Base-by-base conservation (phyloP, 352 stramenopile genomes). In the Globisporangium nagaii region DNA sequence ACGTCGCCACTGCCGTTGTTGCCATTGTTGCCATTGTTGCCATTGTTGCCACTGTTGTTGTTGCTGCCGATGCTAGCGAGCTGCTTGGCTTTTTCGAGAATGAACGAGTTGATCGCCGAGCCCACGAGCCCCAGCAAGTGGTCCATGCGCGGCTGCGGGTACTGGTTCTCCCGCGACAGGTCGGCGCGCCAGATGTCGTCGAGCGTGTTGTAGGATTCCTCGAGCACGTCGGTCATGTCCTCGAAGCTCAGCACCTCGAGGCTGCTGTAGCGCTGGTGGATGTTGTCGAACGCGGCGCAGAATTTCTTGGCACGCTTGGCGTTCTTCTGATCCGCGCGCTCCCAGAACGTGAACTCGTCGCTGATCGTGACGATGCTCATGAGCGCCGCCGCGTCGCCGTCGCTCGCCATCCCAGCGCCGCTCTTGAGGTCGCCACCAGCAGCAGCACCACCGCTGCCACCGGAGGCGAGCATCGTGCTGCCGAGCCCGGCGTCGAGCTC, bases 261-360 rank as follows among this genome's bases (percentile, higher is more conserved):
- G 9, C 68, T 68, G 15, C 67, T 70, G 62, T 88, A 96, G 12
- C 80, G 66, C 62, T 90, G 71, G n/a, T 91, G 72, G 30, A 96
- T 73, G 11, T 81, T 85, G 49, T 97, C 86, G 39, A 96, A 90
- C 0, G 75, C 70, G 7, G 70, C 78, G 24, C 60, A 77, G 50
- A 96, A 90, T 56, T 93, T 92, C 44, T 86, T 83, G 0, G 80
- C 73, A 11, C 85, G 75, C 45, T 87, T 75, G 0, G 71, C 64
- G 22, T 90, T 74, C 25, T 63, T 71, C 39, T 72, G 54, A 48
- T 90, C 79, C 3, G 67, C 62, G 48, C 71, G 60, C 30, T 87
- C 78, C 89, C 90, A 97, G 60, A 86, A 97, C 2, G 82, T 59
- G 41, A 95, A 88, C 62, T 97, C 90, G 66, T 97, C 88, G 2